A percentile compares a stretch with the other conserved stretches of the same genome.
Conservation (phyloP, 192 early-diverging fungal species). For the Mortierella alpina region DNA sequence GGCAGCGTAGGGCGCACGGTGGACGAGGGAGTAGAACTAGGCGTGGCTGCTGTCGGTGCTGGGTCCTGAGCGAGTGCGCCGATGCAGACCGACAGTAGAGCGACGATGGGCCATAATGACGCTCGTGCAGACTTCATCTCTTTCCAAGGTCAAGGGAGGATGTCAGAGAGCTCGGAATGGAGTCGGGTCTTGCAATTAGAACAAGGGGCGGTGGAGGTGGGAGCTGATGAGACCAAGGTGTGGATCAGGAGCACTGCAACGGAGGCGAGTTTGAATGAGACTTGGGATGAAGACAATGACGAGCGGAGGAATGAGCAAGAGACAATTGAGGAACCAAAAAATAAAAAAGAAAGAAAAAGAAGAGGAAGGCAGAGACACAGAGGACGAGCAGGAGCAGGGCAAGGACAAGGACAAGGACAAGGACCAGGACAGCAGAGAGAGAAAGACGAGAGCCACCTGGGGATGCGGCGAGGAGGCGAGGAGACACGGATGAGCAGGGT, state of each 20-base stretch:
- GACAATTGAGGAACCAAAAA: too few relatives aligned
- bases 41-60: background rate
- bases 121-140: background rate
- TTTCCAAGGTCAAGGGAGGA: too few relatives aligned
- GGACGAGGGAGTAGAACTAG: background rate
- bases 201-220: background rate
- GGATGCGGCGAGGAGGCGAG: background rate
- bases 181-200: background rate
- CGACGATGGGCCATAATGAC: background rate
- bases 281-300: background rate
- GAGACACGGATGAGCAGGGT: background rate
- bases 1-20: background rate
- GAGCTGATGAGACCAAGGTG: background rate
- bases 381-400: background rate
- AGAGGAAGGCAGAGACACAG: background rate
- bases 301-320: background rate
- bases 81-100: background rate
- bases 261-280: background rate
- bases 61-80: background rate
- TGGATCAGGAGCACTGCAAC: background rate
- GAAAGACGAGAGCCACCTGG: too few relatives aligned
- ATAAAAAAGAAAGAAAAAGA: background rate
- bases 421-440: background rate
- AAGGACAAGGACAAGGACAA: conserved; percentile 1
- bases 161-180: too few relatives aligned